These are phyloP conservation scores for Boletus rufocinnamomeus DNA, from an alignment of 768 basidiomycete genomes.

Conservation along the genomic window DNA sequence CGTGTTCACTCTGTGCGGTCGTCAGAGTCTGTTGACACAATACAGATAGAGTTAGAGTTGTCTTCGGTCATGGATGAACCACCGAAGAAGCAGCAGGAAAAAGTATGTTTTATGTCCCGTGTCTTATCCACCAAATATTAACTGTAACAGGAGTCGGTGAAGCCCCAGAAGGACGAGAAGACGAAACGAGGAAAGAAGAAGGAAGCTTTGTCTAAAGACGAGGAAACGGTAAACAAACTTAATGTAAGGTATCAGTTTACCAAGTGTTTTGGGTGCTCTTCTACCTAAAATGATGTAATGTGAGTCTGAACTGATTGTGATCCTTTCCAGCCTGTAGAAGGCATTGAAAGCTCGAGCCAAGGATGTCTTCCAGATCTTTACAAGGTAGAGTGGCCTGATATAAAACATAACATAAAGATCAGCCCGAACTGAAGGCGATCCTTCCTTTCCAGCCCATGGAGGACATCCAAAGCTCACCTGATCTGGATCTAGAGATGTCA, in stretches of 20 bases:
- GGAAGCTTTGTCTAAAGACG: conserved; percentile 52
- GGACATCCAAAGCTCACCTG: too few relatives aligned
- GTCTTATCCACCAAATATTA: background rate
- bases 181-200: conserved; percentile 38
- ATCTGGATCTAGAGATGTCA: too few relatives aligned
- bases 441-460: too few relatives aligned
- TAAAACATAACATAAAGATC: too few relatives aligned
- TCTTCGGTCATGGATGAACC: conserved; percentile 61
- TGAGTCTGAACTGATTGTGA: too few relatives aligned
- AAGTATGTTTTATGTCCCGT: conserved; percentile 22
- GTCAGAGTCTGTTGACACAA: conserved; percentile 26
- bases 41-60: conserved; percentile 47
- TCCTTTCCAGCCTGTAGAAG: too few relatives aligned
- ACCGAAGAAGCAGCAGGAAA: conserved; percentile 48
- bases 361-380: too few relatives aligned
- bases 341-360: too few relatives aligned
- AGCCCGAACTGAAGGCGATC: too few relatives aligned
- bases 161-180: conserved; percentile 31
- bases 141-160: conserved; percentile 21
- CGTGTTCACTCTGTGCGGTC: conserved; percentile 3
- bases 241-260: conserved; percentile 49
- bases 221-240: conserved; percentile 71
- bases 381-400: too few relatives aligned
- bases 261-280: background rate
- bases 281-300: too few relatives aligned